A percentile compares a stretch with the other conserved stretches of the same genome.
phyloP scores from a whole-genome alignment of 306 rosid genomes.

The Glycine tomentella region DNA sequence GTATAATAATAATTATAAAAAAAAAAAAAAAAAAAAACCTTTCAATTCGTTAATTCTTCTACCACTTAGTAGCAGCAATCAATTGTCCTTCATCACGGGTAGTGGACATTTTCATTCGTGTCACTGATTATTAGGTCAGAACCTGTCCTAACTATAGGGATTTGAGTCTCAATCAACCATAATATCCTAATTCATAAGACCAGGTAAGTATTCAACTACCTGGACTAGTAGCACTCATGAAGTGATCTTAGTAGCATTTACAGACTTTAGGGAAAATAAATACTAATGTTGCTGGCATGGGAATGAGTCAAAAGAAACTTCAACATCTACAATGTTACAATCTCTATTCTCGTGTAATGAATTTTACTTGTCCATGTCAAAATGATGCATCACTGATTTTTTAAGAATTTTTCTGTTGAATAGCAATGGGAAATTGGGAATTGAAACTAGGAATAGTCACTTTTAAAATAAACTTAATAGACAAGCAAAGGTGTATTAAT shows the following conservation, averaged over 20 bases:
- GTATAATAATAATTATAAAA: too few species aligned
- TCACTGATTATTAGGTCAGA: conserved; percentile 1
- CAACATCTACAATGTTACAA: conserved; percentile 2
- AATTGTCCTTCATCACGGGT: not conserved
- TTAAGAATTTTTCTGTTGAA: not conserved
- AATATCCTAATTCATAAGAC: not conserved
- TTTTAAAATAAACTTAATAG: not conserved
- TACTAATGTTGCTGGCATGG: not conserved
- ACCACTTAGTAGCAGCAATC: not conserved
- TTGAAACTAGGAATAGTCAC: not conserved
- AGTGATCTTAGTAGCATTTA: not conserved
- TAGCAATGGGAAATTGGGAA: not conserved
- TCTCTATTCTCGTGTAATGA: not conserved
- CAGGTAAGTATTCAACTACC: not conserved
- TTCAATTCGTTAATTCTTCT: not conserved
- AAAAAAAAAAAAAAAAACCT: too few species aligned
- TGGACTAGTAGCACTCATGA: not conserved
- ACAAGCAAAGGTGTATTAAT: not conserved
- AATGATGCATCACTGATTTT: not conserved
- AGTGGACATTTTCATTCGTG: not conserved
- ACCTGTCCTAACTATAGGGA: not conserved
- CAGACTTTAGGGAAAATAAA: not conserved
- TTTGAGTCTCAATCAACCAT: conserved; percentile 30
- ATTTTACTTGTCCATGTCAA: not conserved
- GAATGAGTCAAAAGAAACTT: conserved; percentile 23